phyloP scores from a whole-genome alignment of 129 eudicot species.

The Pittosporum tobira region DNA sequence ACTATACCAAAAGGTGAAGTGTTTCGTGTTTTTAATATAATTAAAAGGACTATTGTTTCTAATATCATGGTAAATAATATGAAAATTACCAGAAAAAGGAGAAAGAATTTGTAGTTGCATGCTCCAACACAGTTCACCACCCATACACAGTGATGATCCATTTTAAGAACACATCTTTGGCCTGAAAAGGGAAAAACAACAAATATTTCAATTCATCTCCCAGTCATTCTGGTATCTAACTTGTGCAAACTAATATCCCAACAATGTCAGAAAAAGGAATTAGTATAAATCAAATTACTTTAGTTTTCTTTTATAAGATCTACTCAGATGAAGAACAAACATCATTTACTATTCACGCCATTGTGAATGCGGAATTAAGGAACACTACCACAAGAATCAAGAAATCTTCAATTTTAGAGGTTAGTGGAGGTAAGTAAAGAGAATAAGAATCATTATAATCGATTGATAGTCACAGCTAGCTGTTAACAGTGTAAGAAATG shows the following conservation, averaged over 20 bases:
- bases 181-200: conserved; percentile 35
- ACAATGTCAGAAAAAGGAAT: too few species aligned
- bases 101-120: too few species aligned
- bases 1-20: too few species aligned
- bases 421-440: background rate
- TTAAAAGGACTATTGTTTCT: too few species aligned
- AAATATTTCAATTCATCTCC: background rate
- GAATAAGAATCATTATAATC: background rate
- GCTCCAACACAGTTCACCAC: conserved; percentile 34
- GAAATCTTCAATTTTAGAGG: background rate
- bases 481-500: background rate
- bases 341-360: background rate
- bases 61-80: too few species aligned
- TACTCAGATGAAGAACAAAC: background rate
- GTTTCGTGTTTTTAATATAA: too few species aligned
- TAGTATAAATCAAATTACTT: too few species aligned
- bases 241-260: background rate
- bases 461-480: conserved; percentile 2
- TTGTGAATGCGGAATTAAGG: background rate
- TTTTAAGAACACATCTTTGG: conserved; percentile 85
- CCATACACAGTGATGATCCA: conserved; percentile 98
- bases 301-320: too few species aligned
- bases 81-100: too few species aligned
- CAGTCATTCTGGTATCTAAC: background rate
- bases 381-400: background rate